A percentile compares a stretch with the other conserved stretches of the same genome.
Conservation (phyloP, 441 rosid species). For the Monsonia emarginata region DNA sequence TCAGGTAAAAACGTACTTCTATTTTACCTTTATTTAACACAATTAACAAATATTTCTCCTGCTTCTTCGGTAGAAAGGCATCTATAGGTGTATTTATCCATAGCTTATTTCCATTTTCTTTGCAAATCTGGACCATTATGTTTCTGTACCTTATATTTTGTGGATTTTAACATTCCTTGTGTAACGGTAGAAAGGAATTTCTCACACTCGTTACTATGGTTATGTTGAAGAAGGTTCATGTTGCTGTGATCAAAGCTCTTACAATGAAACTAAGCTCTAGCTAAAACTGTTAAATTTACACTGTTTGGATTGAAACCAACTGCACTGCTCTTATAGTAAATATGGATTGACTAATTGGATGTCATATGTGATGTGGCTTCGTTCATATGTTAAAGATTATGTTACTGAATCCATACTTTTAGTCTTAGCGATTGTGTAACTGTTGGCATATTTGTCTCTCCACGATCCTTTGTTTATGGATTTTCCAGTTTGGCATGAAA, state of each 20-base stretch:
- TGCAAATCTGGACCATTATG: background rate
- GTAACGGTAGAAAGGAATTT: no score
- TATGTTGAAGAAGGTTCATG: no score
- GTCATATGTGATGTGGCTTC: background rate
- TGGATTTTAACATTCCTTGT: no score
- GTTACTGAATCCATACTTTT: background rate
- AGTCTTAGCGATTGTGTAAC: background rate
- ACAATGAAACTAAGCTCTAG: background rate
- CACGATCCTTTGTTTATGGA: background rate
- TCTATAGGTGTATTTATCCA: background rate
- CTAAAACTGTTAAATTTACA: background rate
- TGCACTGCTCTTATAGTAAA: background rate
- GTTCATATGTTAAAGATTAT: background rate
- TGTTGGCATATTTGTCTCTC: background rate
- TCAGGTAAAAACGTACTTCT: background rate
- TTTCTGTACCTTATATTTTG: background rate
- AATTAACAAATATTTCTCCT: background rate
- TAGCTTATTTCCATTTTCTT: background rate
- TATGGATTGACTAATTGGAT: background rate
- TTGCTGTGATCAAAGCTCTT: no score
- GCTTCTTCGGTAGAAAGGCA: background rate
- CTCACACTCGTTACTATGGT: no score
- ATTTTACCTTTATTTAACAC: background rate
- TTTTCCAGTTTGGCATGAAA: slow-evolving; percentile 2
- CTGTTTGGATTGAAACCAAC: background rate